These are phyloP conservation scores for Phellopilus nigrolimitatus DNA, from an alignment of 1,284 basidiomycete species.

Conservation along the genomic window DNA sequence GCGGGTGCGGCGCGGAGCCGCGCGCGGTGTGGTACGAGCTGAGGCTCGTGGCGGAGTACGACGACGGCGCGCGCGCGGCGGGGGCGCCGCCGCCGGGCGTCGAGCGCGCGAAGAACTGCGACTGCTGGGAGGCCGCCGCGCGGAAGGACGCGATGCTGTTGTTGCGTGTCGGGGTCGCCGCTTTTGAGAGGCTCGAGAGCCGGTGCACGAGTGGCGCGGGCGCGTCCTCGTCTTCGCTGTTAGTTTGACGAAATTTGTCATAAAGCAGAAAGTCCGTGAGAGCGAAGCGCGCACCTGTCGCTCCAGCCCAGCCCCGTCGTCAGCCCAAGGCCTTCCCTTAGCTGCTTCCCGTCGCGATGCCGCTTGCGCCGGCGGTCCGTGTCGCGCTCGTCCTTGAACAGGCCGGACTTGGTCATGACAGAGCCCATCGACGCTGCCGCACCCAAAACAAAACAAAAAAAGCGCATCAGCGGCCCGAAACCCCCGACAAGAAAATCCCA, in stretches of 20 bases:
- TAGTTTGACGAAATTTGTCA: too few relatives aligned
- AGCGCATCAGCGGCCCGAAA: too few relatives aligned
- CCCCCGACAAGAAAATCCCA: too few relatives aligned
- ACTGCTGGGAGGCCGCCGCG: slow-evolving; percentile 7
- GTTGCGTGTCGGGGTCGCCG: slow-evolving; percentile 26
- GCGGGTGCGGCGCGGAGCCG: neutral
- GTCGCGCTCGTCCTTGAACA: slow-evolving; percentile 61
- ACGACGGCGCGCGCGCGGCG: too few relatives aligned
- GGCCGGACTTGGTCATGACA: slow-evolving; percentile 47
- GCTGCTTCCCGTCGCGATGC: slow-evolving; percentile 65
- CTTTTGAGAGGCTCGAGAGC: slow-evolving; percentile 54
- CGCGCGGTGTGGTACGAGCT: neutral
- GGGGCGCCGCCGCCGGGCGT: too few relatives aligned
- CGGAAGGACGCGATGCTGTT: slow-evolving; percentile 23
- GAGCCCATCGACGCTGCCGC: slow-evolving; percentile 25
- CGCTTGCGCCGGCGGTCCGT: slow-evolving; percentile 56
- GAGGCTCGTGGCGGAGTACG: neutral
- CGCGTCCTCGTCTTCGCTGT: slow-evolving; percentile 71
- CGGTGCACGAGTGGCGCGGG: slow-evolving; percentile 67
- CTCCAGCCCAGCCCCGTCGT: slow-evolving; percentile 82
- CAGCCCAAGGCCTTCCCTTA: slow-evolving; percentile 68
- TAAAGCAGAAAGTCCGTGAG: too few relatives aligned
- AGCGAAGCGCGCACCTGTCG: slow-evolving; percentile 43
- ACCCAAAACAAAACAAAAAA: neutral
- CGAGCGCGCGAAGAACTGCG: slow-evolving; percentile 4